Base-by-base conservation (phyloP, 805 yeast genomes). In the Starmerella floris region DNA sequence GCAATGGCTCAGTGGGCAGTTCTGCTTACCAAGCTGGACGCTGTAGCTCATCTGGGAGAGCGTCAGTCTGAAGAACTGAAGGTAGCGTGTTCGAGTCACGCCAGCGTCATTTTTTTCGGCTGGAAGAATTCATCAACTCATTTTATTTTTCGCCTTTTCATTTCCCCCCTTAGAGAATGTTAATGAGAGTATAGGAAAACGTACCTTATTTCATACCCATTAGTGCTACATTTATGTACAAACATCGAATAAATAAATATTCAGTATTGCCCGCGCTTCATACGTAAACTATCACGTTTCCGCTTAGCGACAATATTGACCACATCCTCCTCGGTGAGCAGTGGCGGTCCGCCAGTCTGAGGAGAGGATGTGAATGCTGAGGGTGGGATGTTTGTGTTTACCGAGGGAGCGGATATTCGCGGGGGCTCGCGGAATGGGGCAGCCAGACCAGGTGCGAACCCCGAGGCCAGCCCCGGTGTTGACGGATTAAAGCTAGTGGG, bases 1-100 rank as follows among this genome's bases (percentile, higher is more conserved):
- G n/a, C n/a, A n/a, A n/a, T n/a, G n/a, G n/a, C n/a, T n/a, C 13
- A 25, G 11, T 25, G 28, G 11, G 8, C 28, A 25, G 11, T 25
- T 25, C 11, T 9, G 13, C 11, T 30, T 6, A n/a, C 32, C 23
- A 10, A 19, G n/a, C 17, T 19, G 13, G 38, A 35, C 66, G 65
- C 52, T 61, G 62, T 64, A 64, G 68, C 68, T 64, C 67, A 64
- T 65, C 60, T 63, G 68, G 68, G 68, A 64, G 68, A 64, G 77
- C 68, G 57, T 64, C 67, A 44, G 72, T 65, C 57, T 72, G 65
- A 61, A 66, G 68, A 76, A 76, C 82, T 77, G 82, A 72, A 78
- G 83, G 84, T 77, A 82, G 79, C 75, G 83, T 74, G 83, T 78
- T 78, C 83, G 79, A 77, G 75, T 83, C 83, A 74, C 83, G 76